Evolutionary conservation across 2,329 filamentous ascomycete genomes (phyloP), one percentile per base, ranked within the genome.

Genomic region (Fusarium sp.): DNA sequence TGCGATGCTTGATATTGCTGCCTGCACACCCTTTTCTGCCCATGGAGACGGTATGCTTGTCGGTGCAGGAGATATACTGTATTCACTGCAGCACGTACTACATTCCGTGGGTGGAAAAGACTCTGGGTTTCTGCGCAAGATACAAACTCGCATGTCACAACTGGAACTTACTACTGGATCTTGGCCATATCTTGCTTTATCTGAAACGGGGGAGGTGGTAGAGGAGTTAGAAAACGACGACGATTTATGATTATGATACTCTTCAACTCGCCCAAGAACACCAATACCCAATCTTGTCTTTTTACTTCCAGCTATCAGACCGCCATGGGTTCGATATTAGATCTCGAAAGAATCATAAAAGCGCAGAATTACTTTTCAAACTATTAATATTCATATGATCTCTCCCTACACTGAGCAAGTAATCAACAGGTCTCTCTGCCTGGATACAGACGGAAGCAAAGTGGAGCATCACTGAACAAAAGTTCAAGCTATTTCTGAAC

Each of bases 1-100:
- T 47, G 37, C 69, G 6, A 58, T 76, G 49, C 20, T 76, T 30
- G 74, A 76, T 40, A 71, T 76, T 3, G 52, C 74, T 51, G 68
- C 63, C 5, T 74, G 72, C 18, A 57, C 73, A 1, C 70, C 74
- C 0, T 55, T 54, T 3, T 67, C 69, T 22, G 61, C 57, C 6
- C 66, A 64, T n/a, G 63, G 70, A 1, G 61, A 66, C 24, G 64
- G 74, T 20, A 75, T 76, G 72, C 60, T 72, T 14, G 54, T 73
- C 18, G 74, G 74, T 4, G 60, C 65, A n/a, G 72, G 70, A 11
- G 72, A 75, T 41, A 60, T 76, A 6, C 37, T 76, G 1, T 41
- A 52, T 22, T 76, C 72, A 0, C 52, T 76, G 1, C 61, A 75
- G n/a, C 65, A 65, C 7, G 62, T 76, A 2, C 22, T 76, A 5